These are phyloP conservation scores for Boletus rubescentipes DNA, from an alignment of 768 basidiomycete species.

Conservation along the genomic window DNA sequence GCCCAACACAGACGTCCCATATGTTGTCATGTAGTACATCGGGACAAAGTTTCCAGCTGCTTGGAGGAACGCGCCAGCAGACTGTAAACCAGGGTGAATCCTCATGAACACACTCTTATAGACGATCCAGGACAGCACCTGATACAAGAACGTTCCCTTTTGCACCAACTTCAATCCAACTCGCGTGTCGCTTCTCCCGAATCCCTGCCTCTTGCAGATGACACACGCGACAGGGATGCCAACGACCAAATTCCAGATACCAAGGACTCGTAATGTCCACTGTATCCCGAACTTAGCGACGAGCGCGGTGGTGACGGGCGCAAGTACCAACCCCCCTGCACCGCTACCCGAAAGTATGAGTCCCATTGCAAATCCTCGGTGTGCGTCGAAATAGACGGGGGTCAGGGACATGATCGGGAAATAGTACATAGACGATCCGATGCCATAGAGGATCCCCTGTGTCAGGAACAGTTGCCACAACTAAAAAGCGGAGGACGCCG, in stretches of 20 bases:
- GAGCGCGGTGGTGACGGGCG: too few relatives aligned
- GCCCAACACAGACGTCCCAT: background rate
- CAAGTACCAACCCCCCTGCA: too few relatives aligned
- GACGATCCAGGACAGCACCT: background rate
- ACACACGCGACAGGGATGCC: constrained; percentile 1
- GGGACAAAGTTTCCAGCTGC: constrained; percentile 3
- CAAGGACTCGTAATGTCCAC: background rate
- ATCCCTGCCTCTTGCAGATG: background rate
- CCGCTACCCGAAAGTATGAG: too few relatives aligned
- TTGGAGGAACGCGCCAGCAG: background rate
- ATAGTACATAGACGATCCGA: constrained; percentile 1
- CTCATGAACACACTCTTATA: background rate
- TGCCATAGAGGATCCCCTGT: background rate
- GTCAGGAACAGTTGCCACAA: background rate
- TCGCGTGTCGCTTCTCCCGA: background rate
- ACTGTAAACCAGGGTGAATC: background rate
- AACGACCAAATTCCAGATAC: background rate
- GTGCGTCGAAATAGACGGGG: too few relatives aligned
- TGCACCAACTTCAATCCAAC: background rate
- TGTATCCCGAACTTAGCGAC: background rate
- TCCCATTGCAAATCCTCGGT: too few relatives aligned
- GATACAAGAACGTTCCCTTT: constrained; percentile 1
- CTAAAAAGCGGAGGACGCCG: background rate
- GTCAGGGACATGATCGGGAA: background rate
- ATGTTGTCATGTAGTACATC: background rate